Percentiles rank a stretch among this genome's conserved stretches.
Conservation (phyloP, 148 eudicot genomes). For the Camellia granthamiana region DNA sequence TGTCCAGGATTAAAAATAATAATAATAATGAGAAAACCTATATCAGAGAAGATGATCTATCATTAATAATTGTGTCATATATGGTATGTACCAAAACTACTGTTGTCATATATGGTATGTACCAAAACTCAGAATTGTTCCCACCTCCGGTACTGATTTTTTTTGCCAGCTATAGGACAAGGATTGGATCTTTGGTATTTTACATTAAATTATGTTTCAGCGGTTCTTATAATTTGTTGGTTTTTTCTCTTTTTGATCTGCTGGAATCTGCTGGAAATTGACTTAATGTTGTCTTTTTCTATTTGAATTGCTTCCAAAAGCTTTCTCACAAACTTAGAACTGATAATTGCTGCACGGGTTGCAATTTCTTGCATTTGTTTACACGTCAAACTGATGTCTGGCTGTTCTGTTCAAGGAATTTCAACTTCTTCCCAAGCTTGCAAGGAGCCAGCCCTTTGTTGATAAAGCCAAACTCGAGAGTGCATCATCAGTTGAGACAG, state of each 20-base stretch:
- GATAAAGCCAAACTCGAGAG: constrained; percentile 72
- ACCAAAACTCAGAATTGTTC: too few relatives aligned
- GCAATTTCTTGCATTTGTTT: neutral
- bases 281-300: neutral
- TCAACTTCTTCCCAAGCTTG: constrained; percentile 90
- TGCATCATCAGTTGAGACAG: constrained; percentile 90
- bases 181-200: too few relatives aligned
- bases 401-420: constrained; percentile 51
- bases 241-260: neutral
- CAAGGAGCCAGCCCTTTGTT: constrained; percentile 64
- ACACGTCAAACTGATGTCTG: neutral
- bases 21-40: too few relatives aligned
- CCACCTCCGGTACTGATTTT: too few relatives aligned
- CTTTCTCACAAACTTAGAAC: neutral
- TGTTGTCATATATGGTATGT: too few relatives aligned
- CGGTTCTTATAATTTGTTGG: too few relatives aligned
- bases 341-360: neutral
- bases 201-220: too few relatives aligned
- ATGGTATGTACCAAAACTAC: too few relatives aligned
- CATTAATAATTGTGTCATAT: too few relatives aligned
- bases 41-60: too few relatives aligned
- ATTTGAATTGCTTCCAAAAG: constrained; percentile 1
- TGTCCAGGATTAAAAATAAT: too few relatives aligned
- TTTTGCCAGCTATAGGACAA: too few relatives aligned
- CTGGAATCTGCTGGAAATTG: neutral